A percentile compares a stretch with the other conserved stretches of the same genome.
Evolutionary conservation across 371 early-diverging fungal genomes (phyloP).

Genomic region (Apophysomyces sp.): DNA sequence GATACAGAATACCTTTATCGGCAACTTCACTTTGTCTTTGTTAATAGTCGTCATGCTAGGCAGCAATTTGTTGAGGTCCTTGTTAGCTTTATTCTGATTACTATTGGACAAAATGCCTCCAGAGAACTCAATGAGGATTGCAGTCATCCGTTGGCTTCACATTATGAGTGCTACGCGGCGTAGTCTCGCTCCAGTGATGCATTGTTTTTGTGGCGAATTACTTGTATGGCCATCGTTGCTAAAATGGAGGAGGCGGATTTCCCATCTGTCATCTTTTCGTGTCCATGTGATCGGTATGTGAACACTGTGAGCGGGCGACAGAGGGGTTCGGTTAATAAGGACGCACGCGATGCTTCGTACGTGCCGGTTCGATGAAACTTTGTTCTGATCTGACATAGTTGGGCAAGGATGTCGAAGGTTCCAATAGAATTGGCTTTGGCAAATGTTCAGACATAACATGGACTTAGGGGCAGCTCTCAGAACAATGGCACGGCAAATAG

Average conservation of each 20-base stretch:
- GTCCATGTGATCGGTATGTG: background rate
- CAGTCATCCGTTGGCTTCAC: background rate
- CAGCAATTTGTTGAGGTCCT: background rate
- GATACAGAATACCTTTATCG: background rate
- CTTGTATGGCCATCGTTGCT: background rate
- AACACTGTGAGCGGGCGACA: background rate
- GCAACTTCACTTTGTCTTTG: background rate
- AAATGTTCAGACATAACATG: too few relatives aligned
- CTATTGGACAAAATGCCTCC: background rate
- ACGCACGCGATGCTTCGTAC: background rate
- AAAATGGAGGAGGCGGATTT: background rate
- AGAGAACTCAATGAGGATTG: background rate
- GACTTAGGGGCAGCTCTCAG: too few relatives aligned
- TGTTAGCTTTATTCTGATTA: background rate
- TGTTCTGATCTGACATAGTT: background rate
- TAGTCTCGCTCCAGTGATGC: background rate
- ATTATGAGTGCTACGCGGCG: background rate
- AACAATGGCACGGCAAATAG: too few relatives aligned
- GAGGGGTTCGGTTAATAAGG: background rate
- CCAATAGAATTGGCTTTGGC: background rate
- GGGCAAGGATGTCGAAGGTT: background rate
- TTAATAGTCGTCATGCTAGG: background rate
- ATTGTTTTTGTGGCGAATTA: background rate
- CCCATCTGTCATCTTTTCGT: background rate
- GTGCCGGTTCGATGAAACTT: background rate